Base-by-base conservation (phyloP, 495 filamentous ascomycete species). In the Podospora appendiculata region DNA sequence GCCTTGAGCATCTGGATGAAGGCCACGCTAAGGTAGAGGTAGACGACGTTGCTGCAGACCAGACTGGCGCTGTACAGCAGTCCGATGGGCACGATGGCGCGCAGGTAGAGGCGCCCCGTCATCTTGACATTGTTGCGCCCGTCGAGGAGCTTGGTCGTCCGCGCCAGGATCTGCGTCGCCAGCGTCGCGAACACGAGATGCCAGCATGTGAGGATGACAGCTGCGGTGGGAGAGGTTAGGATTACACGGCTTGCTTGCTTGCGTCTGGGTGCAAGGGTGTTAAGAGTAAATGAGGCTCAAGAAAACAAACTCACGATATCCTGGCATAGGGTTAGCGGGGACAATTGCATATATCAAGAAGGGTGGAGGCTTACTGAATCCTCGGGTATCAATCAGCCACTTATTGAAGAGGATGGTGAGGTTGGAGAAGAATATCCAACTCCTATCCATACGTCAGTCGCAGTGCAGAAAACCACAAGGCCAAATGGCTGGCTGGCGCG, bases 381-480 rank as follows among this genome's bases (percentile, higher is more conserved):
- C 78, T 58, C 77, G 74, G 56, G 77, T 82, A 61, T 85, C 79
- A 47, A 95, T 77, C 43, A 96, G 82, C 77, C 86, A 90, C 73
- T 95, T 95, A 79, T 96, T 95, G 80, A 95, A 96, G 49, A 96
- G 68, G 57, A 96, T 95, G 52, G 91, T 89, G 54, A 79, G 76
- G 50, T 91, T 95, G 63, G 88, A 94, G 60, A 95, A 76, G 52
- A 85, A 73, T 50, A 96, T 95, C 91, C 91, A 96, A 69, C 77
- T 73, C 59, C 89, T 93, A 60, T 93, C 25, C 2, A 25, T 25
- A 25, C 25, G 25, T 25, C 25, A 25, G 25, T 25, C 25, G 5
- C 25, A 25, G 25, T 2, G 25, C 2, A 25, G 25, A 25, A 25
- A 5, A 25, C 2, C 25, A 25, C n/a, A 25, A 25, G 25, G 25